A percentile compares a stretch with the other conserved stretches of the same genome.
Evolutionary conservation across 108 stramenopile species (phyloP).

Genomic region (Craspedostauros australis): DNA sequence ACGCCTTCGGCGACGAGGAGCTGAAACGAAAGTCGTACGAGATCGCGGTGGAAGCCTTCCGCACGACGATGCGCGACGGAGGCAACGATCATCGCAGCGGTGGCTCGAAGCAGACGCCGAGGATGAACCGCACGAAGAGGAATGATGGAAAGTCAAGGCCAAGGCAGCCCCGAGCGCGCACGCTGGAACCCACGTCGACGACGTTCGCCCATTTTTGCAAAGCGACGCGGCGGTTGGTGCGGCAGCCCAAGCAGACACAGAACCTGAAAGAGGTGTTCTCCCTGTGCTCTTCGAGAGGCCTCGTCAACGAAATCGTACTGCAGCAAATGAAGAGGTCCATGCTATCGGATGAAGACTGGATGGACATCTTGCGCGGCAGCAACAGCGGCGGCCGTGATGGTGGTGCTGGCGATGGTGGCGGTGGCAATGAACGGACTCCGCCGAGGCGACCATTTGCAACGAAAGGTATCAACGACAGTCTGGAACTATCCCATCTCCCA

Average conservation of each 20-base stretch:
- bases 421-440: too few relatives aligned
- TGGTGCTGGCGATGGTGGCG: too few relatives aligned
- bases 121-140: too few relatives aligned
- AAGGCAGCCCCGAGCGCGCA: too few relatives aligned
- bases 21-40: conserved; percentile 19
- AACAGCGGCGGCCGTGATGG: too few relatives aligned
- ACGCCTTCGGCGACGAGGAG: conserved; percentile 31
- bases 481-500: too few relatives aligned
- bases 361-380: conserved; percentile 6
- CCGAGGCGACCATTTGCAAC: too few relatives aligned
- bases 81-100: neutral
- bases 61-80: neutral
- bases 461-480: too few relatives aligned
- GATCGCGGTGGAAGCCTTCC: conserved; percentile 30
- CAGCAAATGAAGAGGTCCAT: conserved; percentile 20
- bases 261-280: conserved; percentile 8
- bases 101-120: too few relatives aligned
- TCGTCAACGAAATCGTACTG: conserved; percentile 23
- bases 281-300: conserved; percentile 13
- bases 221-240: conserved; percentile 21
- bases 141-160: too few relatives aligned
- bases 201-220: conserved; percentile 30
- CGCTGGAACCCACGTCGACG: conserved; percentile 15
- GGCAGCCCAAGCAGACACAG: neutral
- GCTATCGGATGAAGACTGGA: conserved; percentile 9